Base-by-base conservation (phyloP, 192 early-diverging fungal genomes). In the Phlyctochytrium bullatum region DNA sequence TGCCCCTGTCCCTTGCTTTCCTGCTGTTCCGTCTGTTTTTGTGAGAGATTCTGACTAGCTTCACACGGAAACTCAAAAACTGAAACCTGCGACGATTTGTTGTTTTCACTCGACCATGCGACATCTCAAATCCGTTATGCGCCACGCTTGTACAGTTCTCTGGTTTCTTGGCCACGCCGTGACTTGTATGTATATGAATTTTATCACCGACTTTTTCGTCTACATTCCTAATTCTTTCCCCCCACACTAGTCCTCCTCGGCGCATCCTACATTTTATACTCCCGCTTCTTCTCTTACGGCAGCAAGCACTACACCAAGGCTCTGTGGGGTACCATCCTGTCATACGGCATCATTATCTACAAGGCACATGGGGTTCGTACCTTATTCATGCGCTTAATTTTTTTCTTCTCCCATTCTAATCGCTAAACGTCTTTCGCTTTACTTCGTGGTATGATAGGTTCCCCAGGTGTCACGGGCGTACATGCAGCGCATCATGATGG, bases 281-380 rank as follows among this genome's bases (percentile, higher is more conserved):
- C 33, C 3, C 14, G 70, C 14, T 40, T 28, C 29, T 69, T 66
- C 35, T 50, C 59, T 29, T 59, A 34, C 17, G 75, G 73, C 2
- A 30, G 72, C 0, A 52, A 35, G 58, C 71, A 59, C 66, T 92
- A 92, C 72, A 65, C 72, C 6, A 81, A 79, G 59, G 88, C 87
- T 14, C 89, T 84, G 62, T 72, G 83, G 31, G 90, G 90, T 23
- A 88, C 88, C 3, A 61, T 89, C 23, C 34, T 90, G 27, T 84
- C 82, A 51, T 93, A 90, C 73, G 83, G 85, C 35, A 88, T 93
- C 50, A 89, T 93, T 47, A 77, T 92, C 61, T 89, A 88, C 76
- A 92, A 91, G 71, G 80, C 86, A 29, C 83, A 88, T 69, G 89
- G 89, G 32, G 88, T 91, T 17, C 2, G 27, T 66, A 72, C 34